Evolutionary conservation across 345 rosid species (phyloP).

Genomic region (Hibiscus tridactylites): DNA sequence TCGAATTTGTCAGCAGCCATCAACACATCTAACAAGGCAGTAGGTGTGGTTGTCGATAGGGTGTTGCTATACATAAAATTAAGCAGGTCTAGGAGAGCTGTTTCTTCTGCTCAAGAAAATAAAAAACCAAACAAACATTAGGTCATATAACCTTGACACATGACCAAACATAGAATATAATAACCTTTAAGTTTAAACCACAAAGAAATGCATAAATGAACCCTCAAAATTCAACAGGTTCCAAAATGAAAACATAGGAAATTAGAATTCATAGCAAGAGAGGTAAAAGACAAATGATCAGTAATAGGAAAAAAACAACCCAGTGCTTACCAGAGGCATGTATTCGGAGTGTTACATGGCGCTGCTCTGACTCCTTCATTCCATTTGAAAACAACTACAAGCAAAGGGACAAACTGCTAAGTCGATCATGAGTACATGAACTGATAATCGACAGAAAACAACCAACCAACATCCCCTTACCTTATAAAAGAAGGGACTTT

Average conservation of each 20-base stretch:
- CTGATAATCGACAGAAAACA: slow-evolving; percentile 1
- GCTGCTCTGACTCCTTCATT: slow-evolving; percentile 67
- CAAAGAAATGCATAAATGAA: neutral
- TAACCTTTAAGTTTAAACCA: neutral
- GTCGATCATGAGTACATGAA: neutral
- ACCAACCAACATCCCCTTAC: slow-evolving; percentile 21
- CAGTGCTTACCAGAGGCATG: slow-evolving; percentile 54
- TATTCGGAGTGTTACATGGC: slow-evolving; percentile 54
- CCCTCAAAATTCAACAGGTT: neutral
- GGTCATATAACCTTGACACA: neutral
- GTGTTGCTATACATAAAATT: slow-evolving; percentile 58
- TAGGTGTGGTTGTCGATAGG: slow-evolving; percentile 36
- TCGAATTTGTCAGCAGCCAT: slow-evolving; percentile 79
- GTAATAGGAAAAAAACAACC: neutral
- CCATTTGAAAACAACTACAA: slow-evolving; percentile 73
- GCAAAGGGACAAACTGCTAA: neutral
- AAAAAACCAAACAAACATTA: neutral
- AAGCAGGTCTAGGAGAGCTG: slow-evolving; percentile 69
- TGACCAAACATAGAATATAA: neutral
- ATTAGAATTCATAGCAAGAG: neutral
- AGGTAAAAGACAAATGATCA: neutral
- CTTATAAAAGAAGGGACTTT: slow-evolving; percentile 75
- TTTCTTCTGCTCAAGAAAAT: slow-evolving; percentile 55
- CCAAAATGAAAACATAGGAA: neutral
- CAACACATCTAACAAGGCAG: slow-evolving; percentile 59